Conservation (phyloP, 78 protist species). For the Tieghemostelium lacteum region DNA sequence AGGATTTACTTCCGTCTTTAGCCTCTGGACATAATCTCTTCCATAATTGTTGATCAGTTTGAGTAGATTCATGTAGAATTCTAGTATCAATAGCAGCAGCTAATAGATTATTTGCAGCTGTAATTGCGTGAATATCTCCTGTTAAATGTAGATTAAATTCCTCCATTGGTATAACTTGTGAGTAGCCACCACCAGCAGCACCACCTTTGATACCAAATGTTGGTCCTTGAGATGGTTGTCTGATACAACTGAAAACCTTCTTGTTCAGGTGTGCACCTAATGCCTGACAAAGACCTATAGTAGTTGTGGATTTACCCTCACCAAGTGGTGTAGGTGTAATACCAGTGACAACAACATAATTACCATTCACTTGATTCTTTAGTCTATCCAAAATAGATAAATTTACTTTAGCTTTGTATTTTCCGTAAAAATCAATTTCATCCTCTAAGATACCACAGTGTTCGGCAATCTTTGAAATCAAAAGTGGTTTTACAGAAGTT, state of each 20-base stretch:
- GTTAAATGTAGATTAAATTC: conserved; percentile 97
- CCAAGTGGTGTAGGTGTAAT: conserved; percentile 98
- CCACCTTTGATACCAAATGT: conserved; percentile 99
- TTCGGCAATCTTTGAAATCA: conserved; percentile 59
- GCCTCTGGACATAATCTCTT: conserved; percentile 87
- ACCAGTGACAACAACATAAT: conserved; percentile 96
- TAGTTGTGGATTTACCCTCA: conserved; percentile 98
- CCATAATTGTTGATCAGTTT: conserved; percentile 86
- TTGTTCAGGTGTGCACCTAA: conserved; percentile 94
- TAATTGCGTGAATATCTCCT: conserved; percentile 99
- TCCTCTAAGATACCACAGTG: conserved; percentile 73
- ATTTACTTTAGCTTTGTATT: conserved; percentile 88
- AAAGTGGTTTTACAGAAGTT: conserved; percentile 72
- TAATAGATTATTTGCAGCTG: conserved; percentile 98
- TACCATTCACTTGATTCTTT: conserved; percentile 69
- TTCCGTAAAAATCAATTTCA: conserved; percentile 87
- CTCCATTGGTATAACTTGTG: conserved; percentile 98
- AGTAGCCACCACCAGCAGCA: conserved; percentile 97
- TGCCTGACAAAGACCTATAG: conserved; percentile 97
- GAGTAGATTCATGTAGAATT: conserved; percentile 94
- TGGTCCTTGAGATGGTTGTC: conserved; percentile 98
- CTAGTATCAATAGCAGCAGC: conserved; percentile 99
- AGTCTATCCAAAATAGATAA: conserved; percentile 83
- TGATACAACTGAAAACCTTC: conserved; percentile 89
- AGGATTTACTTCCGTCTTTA: conserved; percentile 69